Evolutionary conservation across 345 rosid species (phyloP), one percentile per base, ranked within the genome.

Genomic region (Camelina neglecta): DNA sequence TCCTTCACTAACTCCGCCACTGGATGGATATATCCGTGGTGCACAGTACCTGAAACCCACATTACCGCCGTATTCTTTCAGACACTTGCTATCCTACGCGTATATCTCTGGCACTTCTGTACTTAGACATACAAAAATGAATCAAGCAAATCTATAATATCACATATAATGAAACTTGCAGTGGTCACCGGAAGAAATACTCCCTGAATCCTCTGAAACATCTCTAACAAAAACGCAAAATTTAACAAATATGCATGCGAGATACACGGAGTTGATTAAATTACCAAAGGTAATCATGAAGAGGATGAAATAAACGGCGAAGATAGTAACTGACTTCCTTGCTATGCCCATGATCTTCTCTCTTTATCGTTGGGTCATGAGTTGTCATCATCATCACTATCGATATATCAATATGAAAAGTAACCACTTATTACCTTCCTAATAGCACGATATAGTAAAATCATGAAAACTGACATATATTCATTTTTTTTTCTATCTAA

Each of bases 31-130:
- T 18, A 77, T 77, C 33, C 5, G 7, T 16, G 81, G 81, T 9
- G 81, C 76, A 58, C 81, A 77, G 33, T 48, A 71, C 6, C 41
- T 4, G 39, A 77, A 77, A 29, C 81, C 76, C 2, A 77, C 81
- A 9, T 72, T 4, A 1, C 81, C 77, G 0, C 77, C 77, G 18
- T 77, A 72, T 65, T 71, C 73, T 57, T 65, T 65, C 23, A 71
- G 18, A n/a, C 81, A 77, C 8, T 65, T 0, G 48, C 48, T 50
- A 49, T 3, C 68, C 4, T 65, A 61, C 48, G 81, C 81, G 31
- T 77, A 6, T 69, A 9, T 54, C 75, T 76, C 65, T 5, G 80
- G 65, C 16, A 36, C 44, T 54, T 69, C 74, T 75, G 79, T 12
- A 13, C 48, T 38, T 23, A 35, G 8, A 12, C 7, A 20, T 48